Evolutionary conservation across 2,329 filamentous ascomycete genomes (phyloP).

Genomic region (Pezicula carpinea): DNA sequence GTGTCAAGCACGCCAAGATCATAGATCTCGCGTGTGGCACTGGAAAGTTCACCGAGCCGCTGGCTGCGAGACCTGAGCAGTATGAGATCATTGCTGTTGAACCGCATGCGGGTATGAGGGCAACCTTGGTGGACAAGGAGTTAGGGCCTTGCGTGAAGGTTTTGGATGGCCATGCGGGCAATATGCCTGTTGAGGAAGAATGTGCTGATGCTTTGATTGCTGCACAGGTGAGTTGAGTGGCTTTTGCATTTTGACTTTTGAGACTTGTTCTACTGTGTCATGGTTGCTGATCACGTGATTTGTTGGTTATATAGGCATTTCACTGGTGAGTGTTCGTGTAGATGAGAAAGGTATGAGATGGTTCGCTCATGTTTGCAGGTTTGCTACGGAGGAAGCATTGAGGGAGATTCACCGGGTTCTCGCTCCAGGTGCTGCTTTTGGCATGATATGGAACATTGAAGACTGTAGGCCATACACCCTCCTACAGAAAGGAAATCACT

Average conservation of each 20-base stretch:
- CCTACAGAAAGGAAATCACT: slow-evolving; percentile 3
- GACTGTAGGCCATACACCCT: slow-evolving; percentile 41
- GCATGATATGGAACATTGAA: slow-evolving; percentile 71
- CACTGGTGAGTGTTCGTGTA: slow-evolving; percentile 29
- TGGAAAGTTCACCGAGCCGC: slow-evolving; percentile 63
- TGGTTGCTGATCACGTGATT: slow-evolving; percentile 6
- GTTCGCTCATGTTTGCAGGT: slow-evolving; percentile 42
- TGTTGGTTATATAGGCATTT: slow-evolving; percentile 38
- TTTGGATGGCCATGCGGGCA: slow-evolving; percentile 51
- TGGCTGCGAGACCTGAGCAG: slow-evolving; percentile 53
- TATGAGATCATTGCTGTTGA: slow-evolving; percentile 59
- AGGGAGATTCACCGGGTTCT: slow-evolving; percentile 64
- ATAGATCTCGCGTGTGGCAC: slow-evolving; percentile 65
- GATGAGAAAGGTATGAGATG: no score
- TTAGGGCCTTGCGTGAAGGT: slow-evolving; percentile 42
- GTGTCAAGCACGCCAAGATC: slow-evolving; percentile 41
- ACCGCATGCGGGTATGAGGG: slow-evolving; percentile 63
- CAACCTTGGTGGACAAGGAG: slow-evolving; percentile 52
- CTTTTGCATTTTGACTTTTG: background rate
- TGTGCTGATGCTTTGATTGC: slow-evolving; percentile 59
- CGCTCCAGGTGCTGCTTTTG: slow-evolving; percentile 54
- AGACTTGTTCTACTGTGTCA: background rate
- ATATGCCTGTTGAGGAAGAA: slow-evolving; percentile 49
- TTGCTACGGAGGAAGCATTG: slow-evolving; percentile 58
- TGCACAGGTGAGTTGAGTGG: slow-evolving; percentile 7